Conservation (phyloP, 2,329 filamentous ascomycete genomes). For the Colletotrichum sp. region DNA sequence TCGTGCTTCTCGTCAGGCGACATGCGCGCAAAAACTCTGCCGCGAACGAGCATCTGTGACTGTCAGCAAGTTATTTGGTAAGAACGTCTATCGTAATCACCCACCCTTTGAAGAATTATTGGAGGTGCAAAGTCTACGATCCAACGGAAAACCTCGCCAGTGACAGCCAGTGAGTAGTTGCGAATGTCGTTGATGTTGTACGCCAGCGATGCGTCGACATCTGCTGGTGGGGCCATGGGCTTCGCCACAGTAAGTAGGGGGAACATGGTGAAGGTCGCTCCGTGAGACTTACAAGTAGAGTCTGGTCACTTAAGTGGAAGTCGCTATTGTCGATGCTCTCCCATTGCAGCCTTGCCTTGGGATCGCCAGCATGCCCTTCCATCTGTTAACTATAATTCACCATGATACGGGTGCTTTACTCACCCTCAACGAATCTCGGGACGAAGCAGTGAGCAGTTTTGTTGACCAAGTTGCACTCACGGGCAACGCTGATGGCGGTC, state of each 20-base stretch:
- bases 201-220: constrained; percentile 82
- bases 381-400: neutral
- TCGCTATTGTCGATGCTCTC: constrained; percentile 91
- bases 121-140: constrained; percentile 88
- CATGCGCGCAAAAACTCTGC: constrained; percentile 97
- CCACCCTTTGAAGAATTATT: constrained; percentile 74
- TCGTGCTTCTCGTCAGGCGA: constrained; percentile 99
- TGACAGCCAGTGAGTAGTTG: constrained; percentile 89
- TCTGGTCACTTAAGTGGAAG: constrained; percentile 79
- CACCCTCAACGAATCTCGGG: constrained; percentile 82
- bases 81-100: constrained; percentile 27
- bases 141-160: constrained; percentile 96
- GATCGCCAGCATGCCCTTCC: constrained; percentile 72
- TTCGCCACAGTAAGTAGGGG: constrained; percentile 35
- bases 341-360: constrained; percentile 79
- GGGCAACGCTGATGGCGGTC: constrained; percentile 93
- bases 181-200: constrained; percentile 82
- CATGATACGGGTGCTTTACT: constrained; percentile 20
- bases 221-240: constrained; percentile 73
- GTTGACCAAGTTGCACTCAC: constrained; percentile 86
- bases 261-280: neutral
- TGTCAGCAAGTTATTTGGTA: neutral
- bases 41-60: constrained; percentile 80
- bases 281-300: constrained; percentile 65
- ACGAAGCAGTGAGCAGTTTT: constrained; percentile 88